phyloP scores from a whole-genome alignment of 192 early-diverging fungal species.

The Dimargaris cristalligena region DNA sequence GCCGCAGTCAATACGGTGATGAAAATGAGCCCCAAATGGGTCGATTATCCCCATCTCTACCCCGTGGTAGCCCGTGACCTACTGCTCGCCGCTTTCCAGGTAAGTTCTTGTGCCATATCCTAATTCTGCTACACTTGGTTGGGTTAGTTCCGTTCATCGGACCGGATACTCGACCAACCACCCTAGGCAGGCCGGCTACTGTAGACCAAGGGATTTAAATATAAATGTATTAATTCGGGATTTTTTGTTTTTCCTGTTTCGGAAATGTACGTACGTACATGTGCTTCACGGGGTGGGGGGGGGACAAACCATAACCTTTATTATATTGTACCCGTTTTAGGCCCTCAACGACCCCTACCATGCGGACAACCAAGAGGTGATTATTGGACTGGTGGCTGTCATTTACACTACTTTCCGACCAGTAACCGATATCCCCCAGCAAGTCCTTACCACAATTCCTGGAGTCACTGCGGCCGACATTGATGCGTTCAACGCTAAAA shows the following conservation, averaged over 20 bases:
- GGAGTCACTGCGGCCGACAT: neutral
- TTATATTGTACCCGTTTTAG: no score
- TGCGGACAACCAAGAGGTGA: slow-evolving; percentile 3
- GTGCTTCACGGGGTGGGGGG: no score
- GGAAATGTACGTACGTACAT: no score
- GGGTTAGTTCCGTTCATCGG: no score
- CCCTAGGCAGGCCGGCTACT: no score
- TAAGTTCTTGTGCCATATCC: no score
- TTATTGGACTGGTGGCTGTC: neutral
- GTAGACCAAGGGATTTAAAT: no score
- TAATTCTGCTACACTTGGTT: no score
- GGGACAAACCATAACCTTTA: no score
- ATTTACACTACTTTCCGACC: slow-evolving; percentile 7
- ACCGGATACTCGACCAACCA: no score
- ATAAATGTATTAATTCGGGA: no score
- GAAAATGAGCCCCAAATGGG: neutral
- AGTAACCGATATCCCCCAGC: neutral
- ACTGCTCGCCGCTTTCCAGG: neutral
- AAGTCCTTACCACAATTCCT: neutral
- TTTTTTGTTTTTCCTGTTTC: no score
- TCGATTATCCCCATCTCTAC: neutral
- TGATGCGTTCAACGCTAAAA: neutral
- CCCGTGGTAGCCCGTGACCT: neutral
- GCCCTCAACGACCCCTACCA: slow-evolving; percentile 1
- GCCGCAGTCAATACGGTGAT: neutral